A percentile compares a stretch with the other conserved stretches of the same genome.
These are phyloP conservation scores for Pseudoscleropodium purum DNA, from an alignment of 225 moss, liverwort and hornwort genomes.

Conservation along the genomic window DNA sequence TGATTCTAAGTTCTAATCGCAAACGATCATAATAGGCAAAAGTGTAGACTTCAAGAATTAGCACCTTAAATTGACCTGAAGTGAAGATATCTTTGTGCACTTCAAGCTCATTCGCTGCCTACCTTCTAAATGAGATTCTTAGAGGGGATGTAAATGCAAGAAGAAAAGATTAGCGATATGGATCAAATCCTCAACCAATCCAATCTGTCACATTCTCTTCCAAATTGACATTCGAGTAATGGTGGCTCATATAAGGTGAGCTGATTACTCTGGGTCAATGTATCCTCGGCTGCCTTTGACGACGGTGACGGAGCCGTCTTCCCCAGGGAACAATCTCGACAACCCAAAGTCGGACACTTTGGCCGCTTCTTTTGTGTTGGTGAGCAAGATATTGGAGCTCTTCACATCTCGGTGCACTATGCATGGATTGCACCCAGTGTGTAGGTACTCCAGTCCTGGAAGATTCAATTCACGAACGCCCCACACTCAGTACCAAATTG, in stretches of 20 bases:
- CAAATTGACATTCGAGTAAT: not conserved
- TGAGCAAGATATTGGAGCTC: conserved; percentile 51
- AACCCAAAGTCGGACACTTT: conserved; percentile 61
- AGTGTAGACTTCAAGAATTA: not conserved
- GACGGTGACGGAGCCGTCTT: not conserved
- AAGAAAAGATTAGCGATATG: not conserved
- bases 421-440: conserved; percentile 3
- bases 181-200: not conserved
- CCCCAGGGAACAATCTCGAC: conserved; percentile 20
- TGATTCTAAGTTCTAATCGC: too few relatives aligned
- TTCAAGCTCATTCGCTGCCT: too few relatives aligned
- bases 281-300: not conserved
- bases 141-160: not conserved
- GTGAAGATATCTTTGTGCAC: not conserved
- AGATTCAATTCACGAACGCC: not conserved
- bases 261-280: conserved; percentile 8
- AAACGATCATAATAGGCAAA: not conserved
- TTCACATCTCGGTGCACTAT: conserved; percentile 62
- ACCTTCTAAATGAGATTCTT: not conserved
- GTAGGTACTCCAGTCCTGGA: conserved; percentile 55
- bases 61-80: too few relatives aligned
- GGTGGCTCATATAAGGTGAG: not conserved
- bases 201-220: not conserved
- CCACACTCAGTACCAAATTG: not conserved
- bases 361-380: not conserved